Percentiles rank a stretch among this genome's conserved stretches.
phyloP scores from a whole-genome alignment of 257 asterid genomes.

The Nicotiana tabacum region DNA sequence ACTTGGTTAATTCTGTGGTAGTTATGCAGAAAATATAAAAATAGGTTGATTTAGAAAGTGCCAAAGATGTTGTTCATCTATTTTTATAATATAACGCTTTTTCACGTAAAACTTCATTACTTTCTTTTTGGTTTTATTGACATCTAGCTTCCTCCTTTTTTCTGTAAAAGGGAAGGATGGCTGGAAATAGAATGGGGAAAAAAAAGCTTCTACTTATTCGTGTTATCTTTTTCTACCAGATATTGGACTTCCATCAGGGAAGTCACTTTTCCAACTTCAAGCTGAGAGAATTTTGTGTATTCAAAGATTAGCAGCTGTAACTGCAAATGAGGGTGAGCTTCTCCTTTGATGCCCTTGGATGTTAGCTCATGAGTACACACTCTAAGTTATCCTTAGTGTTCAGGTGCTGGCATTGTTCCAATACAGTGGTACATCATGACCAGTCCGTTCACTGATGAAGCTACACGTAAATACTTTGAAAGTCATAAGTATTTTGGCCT shows the following conservation, averaged over 20 bases:
- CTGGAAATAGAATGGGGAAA: neutral
- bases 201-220: neutral
- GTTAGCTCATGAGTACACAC: conserved; percentile 7
- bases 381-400: neutral
- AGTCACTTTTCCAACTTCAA: conserved; percentile 95
- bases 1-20: neutral
- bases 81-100: neutral
- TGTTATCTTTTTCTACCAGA: conserved; percentile 35
- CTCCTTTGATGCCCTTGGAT: conserved; percentile 10
- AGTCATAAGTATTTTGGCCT: conserved; percentile 92
- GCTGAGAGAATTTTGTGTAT: conserved; percentile 89
- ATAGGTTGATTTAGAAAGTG: neutral
- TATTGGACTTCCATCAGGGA: conserved; percentile 96
- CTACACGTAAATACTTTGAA: conserved; percentile 80
- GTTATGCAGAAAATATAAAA: neutral
- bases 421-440: conserved; percentile 98
- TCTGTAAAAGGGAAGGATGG: neutral
- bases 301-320: conserved; percentile 80
- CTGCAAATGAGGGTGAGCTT: conserved; percentile 66
- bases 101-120: neutral
- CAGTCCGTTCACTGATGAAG: conserved; percentile 93
- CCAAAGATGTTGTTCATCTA: neutral
- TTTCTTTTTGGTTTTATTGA: neutral
- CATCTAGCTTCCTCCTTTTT: neutral
- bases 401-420: conserved; percentile 54